Base-by-base conservation (phyloP, 345 rosid genomes). In the Erodium maritimum region DNA sequence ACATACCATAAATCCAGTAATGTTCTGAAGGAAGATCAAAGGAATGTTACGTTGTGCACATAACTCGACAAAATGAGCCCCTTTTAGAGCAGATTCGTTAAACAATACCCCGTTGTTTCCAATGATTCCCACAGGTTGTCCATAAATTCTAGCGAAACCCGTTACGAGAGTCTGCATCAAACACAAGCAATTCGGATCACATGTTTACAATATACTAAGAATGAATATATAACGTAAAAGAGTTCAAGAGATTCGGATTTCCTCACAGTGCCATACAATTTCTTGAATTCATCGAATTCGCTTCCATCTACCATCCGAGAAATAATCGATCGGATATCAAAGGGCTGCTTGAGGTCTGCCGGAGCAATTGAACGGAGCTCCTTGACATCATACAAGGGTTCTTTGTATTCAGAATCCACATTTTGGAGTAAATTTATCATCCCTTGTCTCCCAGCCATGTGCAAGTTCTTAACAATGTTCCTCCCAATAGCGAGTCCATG, bases 281-380 rank as follows among this genome's bases (percentile, higher is more conserved):
- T 91, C 85, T 91, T 91, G 88, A 91, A 88, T 69, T 91, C 98
- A 52, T 91, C 96, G 69, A 91, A 91, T 65, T 88, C 95, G 67
- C 98, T 88, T 45, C 95, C 95, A 77, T 91, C 98, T 57, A 81
- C 91, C 67, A 91, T 84, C 46, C 88, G 83, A 76, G 95, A 88
- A 73, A 91, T 86, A 64, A 91, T 80, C 52, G 95, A 84, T 60
- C 95, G 84, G 56, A 91, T 79, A 78, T 88, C 98, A 79, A 86
- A 81, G 62, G 94, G 73, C 75, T 88, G 95, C 68, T 79, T 91
- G 75, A 72, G 96, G 75, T 91, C 98, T 23, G 78, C 82, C 29
- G 96, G 96, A 14, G 98, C 98, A 68, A 91, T 91, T 54, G 86
- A 81, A 37, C 87, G 79, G 17, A 91, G 95, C 71, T 91, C 98